Evolutionary conservation across 345 rosid genomes (phyloP), one percentile per base, ranked within the genome.

Genomic region (Lagerstroemia speciosa): DNA sequence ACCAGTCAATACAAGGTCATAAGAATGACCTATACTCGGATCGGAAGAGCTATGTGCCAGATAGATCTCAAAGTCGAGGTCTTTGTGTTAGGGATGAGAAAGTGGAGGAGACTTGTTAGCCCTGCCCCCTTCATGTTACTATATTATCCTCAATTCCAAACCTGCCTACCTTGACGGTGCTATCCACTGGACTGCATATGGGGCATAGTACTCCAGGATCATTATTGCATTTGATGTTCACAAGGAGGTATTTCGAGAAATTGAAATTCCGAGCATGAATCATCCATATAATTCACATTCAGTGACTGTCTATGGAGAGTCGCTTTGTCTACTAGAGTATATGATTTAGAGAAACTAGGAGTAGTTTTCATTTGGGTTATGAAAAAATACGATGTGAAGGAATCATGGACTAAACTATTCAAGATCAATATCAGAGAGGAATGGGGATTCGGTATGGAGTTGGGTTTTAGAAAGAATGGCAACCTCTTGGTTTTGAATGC

Each of bases 171-270:
- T 76, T 24, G 57, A 76, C 33, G 79, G 80, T 27, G 75, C 74
- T 33, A 57, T 83, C 22, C 82, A 83, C 66, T 83, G 86, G 83
- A 71, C 80, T 62, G 84, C 78, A 26, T 70, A 72, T 30, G 41
- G 65, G 45, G 66, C 34, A 0, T 62, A 43, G 0, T 41, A 48
- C 8, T 63, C 33, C 29, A 33, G 72, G 38, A 9, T 36, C 46
- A 8, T 75, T 6, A 77, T 73, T 0, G 66, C 53, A 48, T 79
- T 79, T 1, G 43, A 72, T 27, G 27, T 75, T 67, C 67, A 31
- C 24, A 52, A 55, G 3, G 83, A 79, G 53, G 72, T 50, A 41
- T 76, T 83, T 17, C 45, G 46, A 50, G 77, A 76, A 62, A 65
- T 76, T 48, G 64, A 46, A 41, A 33, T 83, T 48, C 83, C 86